Percentiles rank a stretch among this genome's conserved stretches.
phyloP scores from a whole-genome alignment of 2,329 filamentous ascomycete species.

The Verticillium nonalfalfae region DNA sequence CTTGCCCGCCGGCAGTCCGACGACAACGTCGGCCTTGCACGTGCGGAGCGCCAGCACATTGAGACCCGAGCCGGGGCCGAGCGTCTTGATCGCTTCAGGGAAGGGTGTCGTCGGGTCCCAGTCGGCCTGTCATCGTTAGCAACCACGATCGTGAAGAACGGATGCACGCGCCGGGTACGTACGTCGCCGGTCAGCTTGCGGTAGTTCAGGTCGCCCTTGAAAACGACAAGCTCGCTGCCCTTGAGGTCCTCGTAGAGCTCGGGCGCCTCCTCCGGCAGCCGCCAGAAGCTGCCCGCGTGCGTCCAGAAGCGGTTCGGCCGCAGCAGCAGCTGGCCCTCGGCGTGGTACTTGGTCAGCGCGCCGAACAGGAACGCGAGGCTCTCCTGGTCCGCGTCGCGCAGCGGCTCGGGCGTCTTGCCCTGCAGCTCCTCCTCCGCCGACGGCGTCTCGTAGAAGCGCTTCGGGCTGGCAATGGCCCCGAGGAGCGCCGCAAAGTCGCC shows the following conservation, averaged over 20 bases:
- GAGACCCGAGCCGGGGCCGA: conserved; percentile 75
- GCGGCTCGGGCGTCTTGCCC: conserved; percentile 49
- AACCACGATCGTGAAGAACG: background rate
- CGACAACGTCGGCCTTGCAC: conserved; percentile 94
- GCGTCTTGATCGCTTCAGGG: conserved; percentile 72
- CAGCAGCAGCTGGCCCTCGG: conserved; percentile 76
- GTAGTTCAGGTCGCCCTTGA: conserved; percentile 98
- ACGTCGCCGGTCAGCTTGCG: conserved; percentile 87
- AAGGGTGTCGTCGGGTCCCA: conserved; percentile 92
- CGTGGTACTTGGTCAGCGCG: conserved; percentile 74
- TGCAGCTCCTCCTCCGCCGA: conserved; percentile 59
- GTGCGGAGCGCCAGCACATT: conserved; percentile 84
- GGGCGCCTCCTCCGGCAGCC: conserved; percentile 63
- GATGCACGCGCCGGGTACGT: conserved; percentile 26
- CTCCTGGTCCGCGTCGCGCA: conserved; percentile 60
- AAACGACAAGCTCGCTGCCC: conserved; percentile 79
- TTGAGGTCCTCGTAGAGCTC: conserved; percentile 72
- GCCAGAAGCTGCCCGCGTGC: conserved; percentile 79
- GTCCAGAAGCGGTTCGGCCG: conserved; percentile 92
- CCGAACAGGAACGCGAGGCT: conserved; percentile 73
- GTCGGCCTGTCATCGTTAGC: conserved; percentile 41
- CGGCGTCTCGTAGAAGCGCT: conserved; percentile 69
- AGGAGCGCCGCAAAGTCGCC: conserved; percentile 80
- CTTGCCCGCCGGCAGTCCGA: conserved; percentile 73
- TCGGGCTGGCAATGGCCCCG: conserved; percentile 69